Conservation (phyloP, 495 filamentous ascomycete genomes). For the Annulohypoxylon nitens region DNA sequence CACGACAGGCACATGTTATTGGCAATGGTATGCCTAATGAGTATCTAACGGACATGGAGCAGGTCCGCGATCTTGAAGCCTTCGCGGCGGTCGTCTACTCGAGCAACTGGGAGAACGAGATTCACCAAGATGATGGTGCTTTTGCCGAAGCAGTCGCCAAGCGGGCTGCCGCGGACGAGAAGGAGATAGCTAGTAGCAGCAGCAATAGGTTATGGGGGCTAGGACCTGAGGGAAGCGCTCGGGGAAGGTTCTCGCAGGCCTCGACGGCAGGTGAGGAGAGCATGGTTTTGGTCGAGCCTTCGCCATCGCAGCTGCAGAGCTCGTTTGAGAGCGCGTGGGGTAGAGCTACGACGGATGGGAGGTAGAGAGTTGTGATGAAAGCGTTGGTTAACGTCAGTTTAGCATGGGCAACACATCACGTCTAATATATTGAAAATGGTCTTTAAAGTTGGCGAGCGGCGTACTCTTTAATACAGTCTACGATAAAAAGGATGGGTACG, state of each 20-base stretch:
- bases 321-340: slow-evolving; percentile 77
- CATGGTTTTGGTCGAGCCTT: slow-evolving; percentile 59
- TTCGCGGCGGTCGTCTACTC: slow-evolving; percentile 96
- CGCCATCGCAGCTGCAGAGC: slow-evolving; percentile 50
- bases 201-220: neutral
- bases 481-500: slow-evolving; percentile 4
- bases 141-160: slow-evolving; percentile 38
- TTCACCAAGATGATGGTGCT: slow-evolving; percentile 64
- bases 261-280: slow-evolving; percentile 57
- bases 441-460: neutral
- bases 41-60: slow-evolving; percentile 86
- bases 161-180: slow-evolving; percentile 16
- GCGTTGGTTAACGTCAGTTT: neutral
- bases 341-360: slow-evolving; percentile 60
- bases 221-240: slow-evolving; percentile 22
- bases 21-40: slow-evolving; percentile 89
- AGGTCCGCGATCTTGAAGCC: slow-evolving; percentile 87
- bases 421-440: slow-evolving; percentile 5
- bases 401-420: slow-evolving; percentile 3
- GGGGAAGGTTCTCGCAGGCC: slow-evolving; percentile 31
- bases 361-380: neutral
- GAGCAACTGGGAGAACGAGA: slow-evolving; percentile 85
- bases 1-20: slow-evolving; percentile 89
- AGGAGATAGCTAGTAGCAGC: slow-evolving; percentile 22
- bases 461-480: neutral